phyloP scores from a whole-genome alignment of 1,284 basidiomycete species.

The Schizophyllum amplum region DNA sequence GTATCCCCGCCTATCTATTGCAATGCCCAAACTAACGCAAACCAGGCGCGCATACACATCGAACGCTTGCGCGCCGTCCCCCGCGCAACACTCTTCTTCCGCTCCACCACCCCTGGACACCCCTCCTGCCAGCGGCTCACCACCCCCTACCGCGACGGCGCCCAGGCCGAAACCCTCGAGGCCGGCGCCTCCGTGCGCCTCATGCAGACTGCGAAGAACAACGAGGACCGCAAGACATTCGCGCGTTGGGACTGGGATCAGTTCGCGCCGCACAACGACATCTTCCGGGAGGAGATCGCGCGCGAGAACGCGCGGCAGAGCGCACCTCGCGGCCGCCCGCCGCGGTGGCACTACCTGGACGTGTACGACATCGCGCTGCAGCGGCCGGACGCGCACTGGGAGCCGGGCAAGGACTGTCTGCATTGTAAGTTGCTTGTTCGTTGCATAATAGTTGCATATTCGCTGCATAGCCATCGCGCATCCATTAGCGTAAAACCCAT shows the following conservation, averaged over 20 bases:
- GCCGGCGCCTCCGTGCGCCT: neutral
- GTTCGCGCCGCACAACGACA: constrained; percentile 4
- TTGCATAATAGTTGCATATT: neutral
- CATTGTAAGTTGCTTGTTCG: constrained; percentile 4
- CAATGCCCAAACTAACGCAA: neutral
- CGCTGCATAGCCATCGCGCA: too few species aligned
- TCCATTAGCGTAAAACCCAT: neutral
- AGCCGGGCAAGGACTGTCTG: constrained; percentile 7
- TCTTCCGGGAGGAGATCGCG: constrained; percentile 1
- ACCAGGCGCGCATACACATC: constrained; percentile 1
- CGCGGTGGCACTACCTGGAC: constrained; percentile 6
- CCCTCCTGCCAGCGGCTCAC: constrained; percentile 1
- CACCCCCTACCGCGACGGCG: constrained; percentile 1
- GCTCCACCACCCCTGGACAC: constrained; percentile 6
- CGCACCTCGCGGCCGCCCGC: neutral
- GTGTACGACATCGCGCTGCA: constrained; percentile 6
- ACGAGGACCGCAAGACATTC: neutral
- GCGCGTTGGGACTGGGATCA: constrained; percentile 8
- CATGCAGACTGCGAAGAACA: neutral
- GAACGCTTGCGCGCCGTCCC: constrained; percentile 1
- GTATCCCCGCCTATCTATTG: neutral
- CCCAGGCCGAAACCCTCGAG: constrained; percentile 1
- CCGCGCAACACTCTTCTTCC: constrained; percentile 7
- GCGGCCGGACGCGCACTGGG: constrained; percentile 5
- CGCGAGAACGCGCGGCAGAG: neutral